Base-by-base conservation (phyloP, 192 early-diverging fungal genomes). In the Lobosporangium transversale region DNA sequence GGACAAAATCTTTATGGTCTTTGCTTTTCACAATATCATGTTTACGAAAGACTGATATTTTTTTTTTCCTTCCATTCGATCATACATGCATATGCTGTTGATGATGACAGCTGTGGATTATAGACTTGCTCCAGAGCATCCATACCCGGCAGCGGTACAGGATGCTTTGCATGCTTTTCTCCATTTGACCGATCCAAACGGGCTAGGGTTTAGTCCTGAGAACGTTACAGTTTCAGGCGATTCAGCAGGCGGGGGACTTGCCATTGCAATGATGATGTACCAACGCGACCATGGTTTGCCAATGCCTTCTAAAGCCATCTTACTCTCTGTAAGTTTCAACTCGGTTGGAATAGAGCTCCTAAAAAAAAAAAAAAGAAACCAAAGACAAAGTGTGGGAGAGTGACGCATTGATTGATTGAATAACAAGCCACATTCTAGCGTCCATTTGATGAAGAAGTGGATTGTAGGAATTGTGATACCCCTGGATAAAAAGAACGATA, bases 201-300 rank as follows among this genome's bases (percentile, higher is more conserved):
- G 70, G 4, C 70, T 73, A 29, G 84, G 86, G 3, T 89, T 90
- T 57, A 52, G 80, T 37, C 85, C 88, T 2, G 57, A 81, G 43
- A 84, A 89, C 52, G 87, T 93, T 56, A 76, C 89, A 1, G 53
- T 89, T 30, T 83, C 85, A 12, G 91, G 91, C 12, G 91, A 93
- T 58, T 88, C 88, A 62, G 87, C 91, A 0, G 91, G 91, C 23
- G 90, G 90, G n/a, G 89, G 91, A 40, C 58, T 93, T 43, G 57
- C 70, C 10, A 33, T 93, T n/a, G 81, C 85, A 17, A 37, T 91
- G 78, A 51, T 88, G 40, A 79, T 89, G 66, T 86, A 89, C 52
- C 75, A 91, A 26, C 73, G 88, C 9, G 88, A 92, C 48, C 75
- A 83, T 21, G 68, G 78, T 2, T 33, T 84, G 49, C 40, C 82